Base-by-base conservation (phyloP, 495 filamentous ascomycete genomes). In the Paragyromitra xinjiangensis region DNA sequence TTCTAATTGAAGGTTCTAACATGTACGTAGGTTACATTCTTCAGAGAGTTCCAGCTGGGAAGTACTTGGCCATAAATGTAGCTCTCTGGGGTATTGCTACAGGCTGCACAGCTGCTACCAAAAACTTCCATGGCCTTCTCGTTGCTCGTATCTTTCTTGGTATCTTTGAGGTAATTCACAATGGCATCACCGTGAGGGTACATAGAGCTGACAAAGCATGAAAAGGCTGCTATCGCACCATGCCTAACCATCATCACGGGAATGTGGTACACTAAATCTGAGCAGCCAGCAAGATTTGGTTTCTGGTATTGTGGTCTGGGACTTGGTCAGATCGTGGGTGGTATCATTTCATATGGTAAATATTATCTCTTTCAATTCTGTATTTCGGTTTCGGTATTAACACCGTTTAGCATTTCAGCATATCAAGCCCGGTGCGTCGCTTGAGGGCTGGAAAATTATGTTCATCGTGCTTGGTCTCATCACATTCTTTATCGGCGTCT, bases 281-380 rank as follows among this genome's bases (percentile, higher is more conserved):
- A 92, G 79, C 87, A 90, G 71, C 88, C 89, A 0, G 83, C 89
- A 1, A 84, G 91, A 14, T 90, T 91, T 24, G 87, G 87, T 3
- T 84, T 89, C 14, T 92, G 91, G 91, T 92, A 91, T 80, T 86
- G 86, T 26, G 90, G 89, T 5, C 86, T 91, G 42, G 91, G 90
- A 0, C 69, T 87, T 9, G 91, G 88, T 0, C 91, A 89, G 59
- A 91, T 92, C 14, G 66, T 90, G 56, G 91, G 90, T 0, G 88
- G 89, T 0, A 73, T 90, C 12, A 80, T 92, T 16, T 91, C 89
- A 0, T 92, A 87, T 50, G 89, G 77, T 77, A 0, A 39, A 59
- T 59, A 12, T 59, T 48, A 8, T 26, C 12, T 58, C 16, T 16
- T n/a, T 64, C 26, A 6, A n/a, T 6, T 22, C 14, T 11, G 11